Conservation (phyloP, 163 green algal genomes). For the Chloroidium sp. region DNA sequence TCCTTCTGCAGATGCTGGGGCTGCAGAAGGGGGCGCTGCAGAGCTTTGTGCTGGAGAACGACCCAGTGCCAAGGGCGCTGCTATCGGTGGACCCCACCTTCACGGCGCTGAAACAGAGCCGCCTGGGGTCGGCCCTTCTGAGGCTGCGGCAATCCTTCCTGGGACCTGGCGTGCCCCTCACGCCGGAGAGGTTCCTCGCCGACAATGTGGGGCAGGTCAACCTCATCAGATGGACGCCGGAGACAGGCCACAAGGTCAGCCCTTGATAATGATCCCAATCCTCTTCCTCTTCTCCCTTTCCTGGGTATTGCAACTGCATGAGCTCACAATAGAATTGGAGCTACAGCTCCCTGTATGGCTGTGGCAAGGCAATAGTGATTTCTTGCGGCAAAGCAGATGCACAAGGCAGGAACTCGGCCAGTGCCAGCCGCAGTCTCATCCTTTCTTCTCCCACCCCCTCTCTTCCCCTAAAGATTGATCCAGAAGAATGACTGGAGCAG, state of each 20-base stretch:
- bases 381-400: too few species aligned
- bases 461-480: too few species aligned
- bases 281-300: too few species aligned
- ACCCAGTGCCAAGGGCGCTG: slow-evolving; percentile 54
- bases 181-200: slow-evolving; percentile 42
- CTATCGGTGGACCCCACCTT: slow-evolving; percentile 57
- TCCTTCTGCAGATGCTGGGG: slow-evolving; percentile 18
- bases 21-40: slow-evolving; percentile 11
- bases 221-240: slow-evolving; percentile 28
- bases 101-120: slow-evolving; percentile 17
- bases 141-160: slow-evolving; percentile 23
- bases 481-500: too few species aligned
- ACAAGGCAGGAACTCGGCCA: too few species aligned
- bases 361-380: too few species aligned
- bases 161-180: slow-evolving; percentile 30
- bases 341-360: too few species aligned
- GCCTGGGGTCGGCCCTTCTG: slow-evolving; percentile 11
- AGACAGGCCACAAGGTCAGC: slow-evolving; percentile 10
- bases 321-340: too few species aligned
- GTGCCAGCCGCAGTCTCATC: too few species aligned
- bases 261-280: too few species aligned
- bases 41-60: slow-evolving; percentile 60
- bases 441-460: too few species aligned
- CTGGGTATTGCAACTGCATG: too few species aligned
- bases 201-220: slow-evolving; percentile 40